Evolutionary conservation across 176 grass and related monocot genomes (phyloP).

Genomic region (Secale cereale): DNA sequence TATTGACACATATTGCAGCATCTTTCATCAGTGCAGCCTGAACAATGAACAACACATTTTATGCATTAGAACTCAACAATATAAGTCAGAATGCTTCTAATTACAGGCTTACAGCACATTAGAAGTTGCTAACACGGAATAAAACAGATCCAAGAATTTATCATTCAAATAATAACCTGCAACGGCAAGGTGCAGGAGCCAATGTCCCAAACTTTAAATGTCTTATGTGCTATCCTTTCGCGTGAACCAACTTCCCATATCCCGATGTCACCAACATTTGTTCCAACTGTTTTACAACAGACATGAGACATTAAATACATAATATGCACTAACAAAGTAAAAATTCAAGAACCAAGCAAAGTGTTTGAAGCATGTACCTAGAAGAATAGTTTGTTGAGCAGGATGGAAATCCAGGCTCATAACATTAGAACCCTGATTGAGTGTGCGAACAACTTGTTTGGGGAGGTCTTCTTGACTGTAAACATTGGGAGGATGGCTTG

Average conservation of each 20-base stretch:
- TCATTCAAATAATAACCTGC: slow-evolving; percentile 53
- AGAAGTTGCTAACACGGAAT: slow-evolving; percentile 9
- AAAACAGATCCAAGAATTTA: neutral
- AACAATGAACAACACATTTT: slow-evolving; percentile 19
- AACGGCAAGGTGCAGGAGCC: slow-evolving; percentile 69
- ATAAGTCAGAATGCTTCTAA: neutral
- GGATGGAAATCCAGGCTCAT: slow-evolving; percentile 99
- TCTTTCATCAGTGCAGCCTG: slow-evolving; percentile 97
- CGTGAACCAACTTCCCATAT: slow-evolving; percentile 99
- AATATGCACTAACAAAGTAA: slow-evolving; percentile 22
- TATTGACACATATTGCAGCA: slow-evolving; percentile 94
- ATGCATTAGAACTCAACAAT: slow-evolving; percentile 12
- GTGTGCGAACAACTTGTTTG: slow-evolving; percentile 72
- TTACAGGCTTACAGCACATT: slow-evolving; percentile 20
- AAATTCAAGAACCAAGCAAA: neutral
- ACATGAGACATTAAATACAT: slow-evolving; percentile 23
- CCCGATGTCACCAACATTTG: slow-evolving; percentile 98
- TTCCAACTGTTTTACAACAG: slow-evolving; percentile 70
- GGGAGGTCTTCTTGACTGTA: slow-evolving; percentile 99
- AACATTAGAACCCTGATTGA: slow-evolving; percentile 96
- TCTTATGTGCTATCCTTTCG: slow-evolving; percentile 89
- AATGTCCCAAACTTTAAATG: slow-evolving; percentile 99
- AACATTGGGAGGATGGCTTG: slow-evolving; percentile 70
- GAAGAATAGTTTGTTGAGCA: slow-evolving; percentile 92
- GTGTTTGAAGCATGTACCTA: slow-evolving; percentile 48